Percentiles rank a stretch among this genome's conserved stretches.
These are phyloP conservation scores for Odontarrhena argentea DNA, from an alignment of 345 rosid genomes.

Conservation along the genomic window DNA sequence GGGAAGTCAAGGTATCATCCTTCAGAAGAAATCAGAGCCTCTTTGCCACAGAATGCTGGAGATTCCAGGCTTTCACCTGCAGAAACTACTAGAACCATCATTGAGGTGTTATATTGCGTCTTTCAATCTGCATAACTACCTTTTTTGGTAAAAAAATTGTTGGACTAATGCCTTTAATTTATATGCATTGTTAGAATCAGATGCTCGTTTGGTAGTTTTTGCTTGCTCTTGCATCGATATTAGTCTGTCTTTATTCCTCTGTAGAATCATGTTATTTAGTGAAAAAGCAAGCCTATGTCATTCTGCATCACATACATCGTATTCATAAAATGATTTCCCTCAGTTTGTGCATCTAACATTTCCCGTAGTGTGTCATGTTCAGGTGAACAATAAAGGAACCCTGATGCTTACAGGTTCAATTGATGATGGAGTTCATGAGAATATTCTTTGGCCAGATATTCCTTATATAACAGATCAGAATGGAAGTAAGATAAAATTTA, in stretches of 20 bases:
- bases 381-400: conserved; percentile 88
- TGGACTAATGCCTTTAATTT: conserved; percentile 11
- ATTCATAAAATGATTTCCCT: neutral
- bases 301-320: neutral
- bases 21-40: conserved; percentile 71
- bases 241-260: neutral
- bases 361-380: conserved; percentile 60
- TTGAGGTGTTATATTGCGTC: conserved; percentile 72
- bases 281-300: neutral
- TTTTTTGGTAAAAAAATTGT: neutral
- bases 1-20: conserved; percentile 67
- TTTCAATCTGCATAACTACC: conserved; percentile 27
- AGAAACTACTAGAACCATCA: conserved; percentile 78
- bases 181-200: conserved; percentile 21
- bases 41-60: conserved; percentile 43
- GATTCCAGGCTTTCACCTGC: conserved; percentile 66
- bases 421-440: conserved; percentile 68
- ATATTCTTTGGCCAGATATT: conserved; percentile 82
- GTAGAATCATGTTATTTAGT: neutral
- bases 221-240: neutral
- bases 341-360: conserved; percentile 48
- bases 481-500: conserved; percentile 59
- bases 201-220: neutral
- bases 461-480: conserved; percentile 79
- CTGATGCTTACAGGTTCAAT: conserved; percentile 65